These are phyloP conservation scores for Lachnellula occidentalis DNA, from an alignment of 2,329 filamentous ascomycete species.

Conservation along the genomic window DNA sequence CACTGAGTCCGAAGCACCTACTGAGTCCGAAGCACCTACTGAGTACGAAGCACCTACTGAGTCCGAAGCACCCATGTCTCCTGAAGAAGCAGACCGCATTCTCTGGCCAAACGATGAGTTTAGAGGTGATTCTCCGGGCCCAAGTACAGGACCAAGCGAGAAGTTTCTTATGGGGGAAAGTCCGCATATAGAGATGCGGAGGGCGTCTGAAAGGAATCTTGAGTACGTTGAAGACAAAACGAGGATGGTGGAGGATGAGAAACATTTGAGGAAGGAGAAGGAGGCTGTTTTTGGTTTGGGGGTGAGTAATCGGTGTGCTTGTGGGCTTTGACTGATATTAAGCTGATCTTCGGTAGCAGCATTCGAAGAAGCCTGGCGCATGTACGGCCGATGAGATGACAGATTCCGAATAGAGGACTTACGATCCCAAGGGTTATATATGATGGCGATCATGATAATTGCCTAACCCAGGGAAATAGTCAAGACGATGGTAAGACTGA, in stretches of 20 bases:
- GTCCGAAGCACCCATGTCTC: slow-evolving; percentile 15
- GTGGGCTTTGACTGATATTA: not conserved
- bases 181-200: not conserved
- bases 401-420: too few species aligned
- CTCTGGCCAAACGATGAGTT: slow-evolving; percentile 18
- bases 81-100: slow-evolving; percentile 27
- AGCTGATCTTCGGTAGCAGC: too few species aligned
- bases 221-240: slow-evolving; percentile 37
- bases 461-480: too few species aligned
- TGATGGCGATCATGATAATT: too few species aligned
- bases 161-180: slow-evolving; percentile 12
- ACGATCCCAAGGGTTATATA: too few species aligned
- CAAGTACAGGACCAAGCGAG: not conserved
- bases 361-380: too few species aligned
- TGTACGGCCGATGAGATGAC: too few species aligned
- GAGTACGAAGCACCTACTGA: not conserved
- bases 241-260: slow-evolving; percentile 34
- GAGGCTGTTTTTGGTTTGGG: slow-evolving; percentile 9
- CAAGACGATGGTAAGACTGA: too few species aligned
- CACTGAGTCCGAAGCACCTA: not conserved
- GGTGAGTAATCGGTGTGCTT: too few species aligned
- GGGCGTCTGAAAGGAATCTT: not conserved
- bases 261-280: slow-evolving; percentile 28
- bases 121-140: too few species aligned
- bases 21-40: not conserved